phyloP scores from a whole-genome alignment of 2,329 filamentous ascomycete genomes.

The Trichoderma hamatum region DNA sequence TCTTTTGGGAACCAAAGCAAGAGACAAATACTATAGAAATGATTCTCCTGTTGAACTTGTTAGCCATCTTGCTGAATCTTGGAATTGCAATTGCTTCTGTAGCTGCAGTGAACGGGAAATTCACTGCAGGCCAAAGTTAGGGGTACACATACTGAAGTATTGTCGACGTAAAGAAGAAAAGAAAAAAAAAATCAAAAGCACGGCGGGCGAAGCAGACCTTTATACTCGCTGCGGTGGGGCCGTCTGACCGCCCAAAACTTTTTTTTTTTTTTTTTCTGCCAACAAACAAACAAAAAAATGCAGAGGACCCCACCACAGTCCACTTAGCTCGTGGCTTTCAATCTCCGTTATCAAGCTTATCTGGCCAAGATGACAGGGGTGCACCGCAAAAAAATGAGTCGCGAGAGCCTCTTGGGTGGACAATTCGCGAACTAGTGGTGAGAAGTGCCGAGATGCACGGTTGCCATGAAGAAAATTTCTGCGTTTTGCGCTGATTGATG shows the following conservation, averaged over 20 bases:
- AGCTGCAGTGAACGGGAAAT: background rate
- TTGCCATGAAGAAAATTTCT: background rate
- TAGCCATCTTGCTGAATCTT: constrained; percentile 29
- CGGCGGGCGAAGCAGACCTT: constrained; percentile 41
- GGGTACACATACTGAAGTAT: constrained; percentile 58
- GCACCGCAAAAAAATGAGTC: background rate
- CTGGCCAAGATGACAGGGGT: background rate
- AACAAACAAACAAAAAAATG: constrained; percentile 32
- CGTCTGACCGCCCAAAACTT: constrained; percentile 31
- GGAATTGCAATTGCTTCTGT: constrained; percentile 9
- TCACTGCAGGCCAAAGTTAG: constrained; percentile 33
- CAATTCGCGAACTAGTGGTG: background rate
- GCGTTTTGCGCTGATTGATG: background rate
- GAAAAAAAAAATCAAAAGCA: constrained; percentile 43
- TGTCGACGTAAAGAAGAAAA: constrained; percentile 64
- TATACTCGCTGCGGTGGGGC: constrained; percentile 18
- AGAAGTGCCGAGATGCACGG: background rate
- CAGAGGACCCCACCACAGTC: background rate
- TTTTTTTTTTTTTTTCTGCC: constrained; percentile 24
- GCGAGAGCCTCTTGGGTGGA: background rate
- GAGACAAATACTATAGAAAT: constrained; percentile 97
- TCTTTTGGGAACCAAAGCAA: constrained; percentile 90
- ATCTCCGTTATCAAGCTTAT: constrained; percentile 9
- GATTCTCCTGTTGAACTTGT: constrained; percentile 67
- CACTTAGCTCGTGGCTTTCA: background rate